A percentile compares a stretch with the other conserved stretches of the same genome.
Evolutionary conservation across 2,329 filamentous ascomycete species (phyloP).

Genomic region (Arthroderma sp.): DNA sequence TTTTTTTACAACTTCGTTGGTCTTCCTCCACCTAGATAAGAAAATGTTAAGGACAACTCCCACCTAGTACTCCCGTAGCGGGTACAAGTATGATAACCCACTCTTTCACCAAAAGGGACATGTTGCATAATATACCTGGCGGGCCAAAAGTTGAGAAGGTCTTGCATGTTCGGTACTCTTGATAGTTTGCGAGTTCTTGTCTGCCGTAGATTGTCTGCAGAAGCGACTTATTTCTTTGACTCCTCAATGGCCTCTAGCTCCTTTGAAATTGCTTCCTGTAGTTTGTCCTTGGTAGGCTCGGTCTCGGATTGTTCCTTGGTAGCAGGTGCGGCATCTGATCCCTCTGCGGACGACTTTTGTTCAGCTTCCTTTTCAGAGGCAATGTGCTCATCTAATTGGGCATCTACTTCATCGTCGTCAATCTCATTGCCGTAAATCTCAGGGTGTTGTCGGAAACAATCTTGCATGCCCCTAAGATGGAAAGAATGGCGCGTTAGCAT

Average conservation of each 20-base stretch:
- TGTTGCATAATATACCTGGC: neutral
- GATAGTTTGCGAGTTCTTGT: neutral
- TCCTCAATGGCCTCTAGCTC: conserved; percentile 16
- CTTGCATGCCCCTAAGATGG: conserved; percentile 70
- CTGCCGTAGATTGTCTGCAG: neutral
- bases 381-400: conserved; percentile 24
- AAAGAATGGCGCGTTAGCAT: conserved; percentile 15
- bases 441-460: conserved; percentile 86
- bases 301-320: conserved; percentile 17
- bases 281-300: neutral
- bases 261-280: conserved; percentile 11
- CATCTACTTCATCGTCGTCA: conserved; percentile 52
- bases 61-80: neutral
- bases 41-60: neutral
- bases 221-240: neutral
- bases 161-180: neutral
- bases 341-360: conserved; percentile 3
- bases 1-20: neutral
- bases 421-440: conserved; percentile 87
- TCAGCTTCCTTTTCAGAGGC: conserved; percentile 19
- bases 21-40: neutral
- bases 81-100: too few relatives aligned
- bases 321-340: conserved; percentile 10
- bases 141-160: neutral
- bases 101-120: neutral